A percentile compares a stretch with the other conserved stretches of the same genome.
Evolutionary conservation across 2,329 filamentous ascomycete species (phyloP).

Genomic region (Xylariaceae sp.): DNA sequence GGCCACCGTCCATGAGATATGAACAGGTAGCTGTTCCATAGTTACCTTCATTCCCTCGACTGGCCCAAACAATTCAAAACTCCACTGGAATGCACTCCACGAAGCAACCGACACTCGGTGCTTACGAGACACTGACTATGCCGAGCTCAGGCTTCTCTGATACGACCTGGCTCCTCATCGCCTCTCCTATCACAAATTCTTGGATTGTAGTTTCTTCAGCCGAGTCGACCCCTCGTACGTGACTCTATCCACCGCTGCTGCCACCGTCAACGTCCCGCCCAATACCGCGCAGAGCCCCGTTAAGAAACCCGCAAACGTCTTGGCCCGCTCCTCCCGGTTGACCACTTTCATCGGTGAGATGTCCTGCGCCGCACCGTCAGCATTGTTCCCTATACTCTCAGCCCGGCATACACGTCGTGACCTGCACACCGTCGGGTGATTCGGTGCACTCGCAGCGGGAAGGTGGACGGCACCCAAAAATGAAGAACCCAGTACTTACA

Average conservation of each 20-base stretch:
- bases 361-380: conserved; percentile 52
- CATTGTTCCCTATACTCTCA: neutral
- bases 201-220: conserved; percentile 78
- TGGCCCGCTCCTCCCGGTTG: conserved; percentile 86
- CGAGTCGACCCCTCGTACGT: conserved; percentile 84
- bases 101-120: too few species aligned
- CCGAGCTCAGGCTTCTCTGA: too few species aligned
- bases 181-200: conserved; percentile 45
- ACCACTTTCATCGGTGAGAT: conserved; percentile 99
- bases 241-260: conserved; percentile 84
- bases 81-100: too few species aligned
- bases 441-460: too few species aligned
- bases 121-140: too few species aligned
- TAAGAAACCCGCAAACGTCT: conserved; percentile 87
- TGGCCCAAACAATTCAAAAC: too few species aligned
- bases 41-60: too few species aligned
- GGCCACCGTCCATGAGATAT: too few species aligned
- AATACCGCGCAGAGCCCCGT: conserved; percentile 93
- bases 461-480: too few species aligned
- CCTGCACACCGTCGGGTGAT: too few species aligned
- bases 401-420: neutral
- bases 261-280: conserved; percentile 91
- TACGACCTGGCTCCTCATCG: neutral
- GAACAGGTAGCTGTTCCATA: too few species aligned
- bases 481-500: conserved; percentile 49